Evolutionary conservation across 352 stramenopile genomes (phyloP).

Genomic region (Phytophthora crassamura): DNA sequence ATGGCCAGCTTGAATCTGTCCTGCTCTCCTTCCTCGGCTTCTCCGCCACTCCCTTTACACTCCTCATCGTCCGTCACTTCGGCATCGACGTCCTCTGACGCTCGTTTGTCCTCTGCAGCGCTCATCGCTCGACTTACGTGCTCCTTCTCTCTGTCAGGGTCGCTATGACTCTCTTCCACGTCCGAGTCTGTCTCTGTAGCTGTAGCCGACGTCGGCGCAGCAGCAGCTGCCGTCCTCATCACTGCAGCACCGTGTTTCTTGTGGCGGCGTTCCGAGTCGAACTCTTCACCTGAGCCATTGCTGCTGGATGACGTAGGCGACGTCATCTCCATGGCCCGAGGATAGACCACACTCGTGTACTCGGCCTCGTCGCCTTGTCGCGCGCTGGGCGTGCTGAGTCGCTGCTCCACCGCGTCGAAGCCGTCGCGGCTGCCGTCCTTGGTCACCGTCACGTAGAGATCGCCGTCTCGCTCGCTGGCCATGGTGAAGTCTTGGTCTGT

Average conservation of each 20-base stretch:
- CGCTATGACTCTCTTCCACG: constrained; percentile 25
- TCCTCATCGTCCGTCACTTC: constrained; percentile 34
- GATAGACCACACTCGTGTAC: constrained; percentile 40
- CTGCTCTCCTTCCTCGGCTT: constrained; percentile 33
- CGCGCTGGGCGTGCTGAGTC: constrained; percentile 19
- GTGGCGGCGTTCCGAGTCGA: constrained; percentile 14
- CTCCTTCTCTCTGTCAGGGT: constrained; percentile 34
- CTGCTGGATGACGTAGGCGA: constrained; percentile 70
- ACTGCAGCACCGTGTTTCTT: constrained; percentile 7
- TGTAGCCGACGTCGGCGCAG: constrained; percentile 30
- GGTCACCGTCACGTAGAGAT: constrained; percentile 49
- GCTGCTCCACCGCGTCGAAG: constrained; percentile 24
- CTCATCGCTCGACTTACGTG: constrained; percentile 2
- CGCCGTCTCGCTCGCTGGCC: constrained; percentile 34
- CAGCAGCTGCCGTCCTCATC: background rate
- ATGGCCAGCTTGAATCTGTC: constrained; percentile 64
- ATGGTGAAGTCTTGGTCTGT: constrained; percentile 11
- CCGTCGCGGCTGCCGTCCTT: constrained; percentile 28
- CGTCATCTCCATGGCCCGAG: constrained; percentile 38
- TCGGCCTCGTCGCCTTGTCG: constrained; percentile 30
- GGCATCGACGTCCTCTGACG: constrained; percentile 4
- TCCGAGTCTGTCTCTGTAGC: constrained; percentile 47
- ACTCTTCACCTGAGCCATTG: constrained; percentile 50
- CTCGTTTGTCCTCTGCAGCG: constrained; percentile 26
- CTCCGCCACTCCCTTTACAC: constrained; percentile 34